These are phyloP conservation scores for Aaosphaeria arxii DNA, from an alignment of 2,329 filamentous ascomycete species.

Conservation along the genomic window DNA sequence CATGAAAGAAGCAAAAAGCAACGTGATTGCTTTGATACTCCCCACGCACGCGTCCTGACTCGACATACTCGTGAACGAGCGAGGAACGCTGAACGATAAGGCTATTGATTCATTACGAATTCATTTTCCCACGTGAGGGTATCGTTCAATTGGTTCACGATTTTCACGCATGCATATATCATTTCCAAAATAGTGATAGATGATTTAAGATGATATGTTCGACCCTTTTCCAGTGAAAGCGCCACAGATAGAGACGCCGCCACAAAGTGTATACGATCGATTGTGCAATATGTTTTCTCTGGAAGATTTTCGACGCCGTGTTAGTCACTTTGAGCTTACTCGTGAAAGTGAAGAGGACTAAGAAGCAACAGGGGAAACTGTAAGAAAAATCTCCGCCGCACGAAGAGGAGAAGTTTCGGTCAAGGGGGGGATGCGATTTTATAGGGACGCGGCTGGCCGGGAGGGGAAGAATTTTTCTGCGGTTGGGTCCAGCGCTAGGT, in stretches of 20 bases:
- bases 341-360: conserved; percentile 24
- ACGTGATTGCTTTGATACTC: no score
- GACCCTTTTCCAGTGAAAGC: conserved; percentile 46
- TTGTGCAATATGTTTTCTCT: conserved; percentile 72
- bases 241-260: conserved; percentile 30
- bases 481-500: conserved; percentile 3
- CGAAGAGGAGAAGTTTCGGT: conserved; percentile 57
- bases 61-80: no score
- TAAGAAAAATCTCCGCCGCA: conserved; percentile 69
- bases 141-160: no score
- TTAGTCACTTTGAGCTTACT: conserved; percentile 42
- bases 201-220: conserved; percentile 45
- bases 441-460: conserved; percentile 10
- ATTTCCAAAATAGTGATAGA: no score
- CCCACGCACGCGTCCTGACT: no score
- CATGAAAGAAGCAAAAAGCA: no score
- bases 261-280: conserved; percentile 43
- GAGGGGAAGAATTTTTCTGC: conserved; percentile 8
- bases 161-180: no score
- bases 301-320: conserved; percentile 77
- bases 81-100: no score
- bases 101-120: no score
- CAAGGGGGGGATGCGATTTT: conserved; percentile 14
- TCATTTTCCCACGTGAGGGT: no score
- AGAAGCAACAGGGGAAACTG: conserved; percentile 76